Percentiles rank a stretch among this genome's conserved stretches.
phyloP scores from a whole-genome alignment of 2,329 filamentous ascomycete genomes.

The Botrytis cinerea region DNA sequence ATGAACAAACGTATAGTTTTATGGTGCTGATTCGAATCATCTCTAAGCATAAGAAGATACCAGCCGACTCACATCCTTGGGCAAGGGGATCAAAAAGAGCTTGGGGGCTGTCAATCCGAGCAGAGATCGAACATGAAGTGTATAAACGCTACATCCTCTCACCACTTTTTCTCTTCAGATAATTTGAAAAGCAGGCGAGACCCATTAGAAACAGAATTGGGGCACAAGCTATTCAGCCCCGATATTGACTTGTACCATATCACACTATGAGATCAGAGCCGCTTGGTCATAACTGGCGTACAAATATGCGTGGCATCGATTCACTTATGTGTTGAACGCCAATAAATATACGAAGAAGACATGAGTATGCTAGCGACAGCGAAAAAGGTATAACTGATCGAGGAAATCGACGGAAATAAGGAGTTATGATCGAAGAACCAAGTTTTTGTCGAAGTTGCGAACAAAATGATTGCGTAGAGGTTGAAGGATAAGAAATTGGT shows the following conservation, averaged over 20 bases:
- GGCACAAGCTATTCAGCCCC: too few relatives aligned
- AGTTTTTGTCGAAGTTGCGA: neutral
- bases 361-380: neutral
- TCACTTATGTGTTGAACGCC: neutral
- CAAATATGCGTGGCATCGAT: neutral
- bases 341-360: too few relatives aligned
- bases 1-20: too few relatives aligned
- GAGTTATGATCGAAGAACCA: neutral
- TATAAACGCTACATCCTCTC: neutral
- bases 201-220: too few relatives aligned
- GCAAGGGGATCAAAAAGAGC: too few relatives aligned
- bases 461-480: rapidly evolving
- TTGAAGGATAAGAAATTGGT: neutral
- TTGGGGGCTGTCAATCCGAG: neutral
- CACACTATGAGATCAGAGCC: rapidly evolving
- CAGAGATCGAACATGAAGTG: neutral
- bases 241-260: neutral
- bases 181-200: too few relatives aligned
- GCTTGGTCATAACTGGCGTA: neutral
- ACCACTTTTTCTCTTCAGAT: rapidly evolving
- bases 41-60: too few relatives aligned
- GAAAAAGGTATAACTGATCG: neutral
- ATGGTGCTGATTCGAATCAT: too few relatives aligned
- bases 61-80: too few relatives aligned
- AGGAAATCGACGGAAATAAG: neutral